Percentiles rank a stretch among this genome's conserved stretches.
These are phyloP conservation scores for Xylaria castorea DNA, from an alignment of 495 filamentous ascomycete species.

Conservation along the genomic window DNA sequence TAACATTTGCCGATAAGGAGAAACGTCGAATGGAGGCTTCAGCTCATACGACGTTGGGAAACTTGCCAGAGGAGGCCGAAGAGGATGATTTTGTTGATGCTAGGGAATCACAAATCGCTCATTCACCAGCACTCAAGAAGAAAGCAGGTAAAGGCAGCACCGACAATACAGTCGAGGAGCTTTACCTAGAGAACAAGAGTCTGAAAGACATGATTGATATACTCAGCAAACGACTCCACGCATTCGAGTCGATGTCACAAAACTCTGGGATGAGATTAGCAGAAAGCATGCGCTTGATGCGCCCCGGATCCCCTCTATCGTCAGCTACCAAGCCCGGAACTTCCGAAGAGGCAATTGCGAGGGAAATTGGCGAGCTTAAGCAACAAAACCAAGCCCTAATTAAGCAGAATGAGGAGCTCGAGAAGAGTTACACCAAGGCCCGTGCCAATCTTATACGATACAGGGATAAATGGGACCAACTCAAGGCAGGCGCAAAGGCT, in stretches of 20 bases:
- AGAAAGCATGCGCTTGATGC: slow-evolving; percentile 76
- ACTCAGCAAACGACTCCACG: slow-evolving; percentile 76
- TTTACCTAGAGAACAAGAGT: slow-evolving; percentile 79
- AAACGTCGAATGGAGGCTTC: slow-evolving; percentile 57
- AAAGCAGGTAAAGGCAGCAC: slow-evolving; percentile 39
- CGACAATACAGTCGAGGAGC: slow-evolving; percentile 75
- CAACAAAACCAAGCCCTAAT: slow-evolving; percentile 56
- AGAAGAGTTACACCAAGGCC: slow-evolving; percentile 73
- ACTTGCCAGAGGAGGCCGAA: slow-evolving; percentile 57
- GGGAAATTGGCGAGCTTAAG: slow-evolving; percentile 64
- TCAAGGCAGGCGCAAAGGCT: slow-evolving; percentile 83
- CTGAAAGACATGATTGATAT: slow-evolving; percentile 78
- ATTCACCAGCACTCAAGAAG: slow-evolving; percentile 41
- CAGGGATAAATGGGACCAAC: slow-evolving; percentile 79
- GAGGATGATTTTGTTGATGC: slow-evolving; percentile 89
- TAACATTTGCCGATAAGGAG: slow-evolving; percentile 74
- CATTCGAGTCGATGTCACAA: slow-evolving; percentile 86
- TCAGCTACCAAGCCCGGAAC: slow-evolving; percentile 21
- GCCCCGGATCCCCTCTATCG: slow-evolving; percentile 48
- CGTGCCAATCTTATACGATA: slow-evolving; percentile 70
- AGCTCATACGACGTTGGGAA: slow-evolving; percentile 38
- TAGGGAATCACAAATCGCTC: slow-evolving; percentile 65
- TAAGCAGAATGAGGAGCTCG: slow-evolving; percentile 63
- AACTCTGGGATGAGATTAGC: slow-evolving; percentile 79
- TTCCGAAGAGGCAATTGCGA: slow-evolving; percentile 44